A percentile compares a stretch with the other conserved stretches of the same genome.
Conservation (phyloP, 106 monocot species). For the Agapanthus africanus region DNA sequence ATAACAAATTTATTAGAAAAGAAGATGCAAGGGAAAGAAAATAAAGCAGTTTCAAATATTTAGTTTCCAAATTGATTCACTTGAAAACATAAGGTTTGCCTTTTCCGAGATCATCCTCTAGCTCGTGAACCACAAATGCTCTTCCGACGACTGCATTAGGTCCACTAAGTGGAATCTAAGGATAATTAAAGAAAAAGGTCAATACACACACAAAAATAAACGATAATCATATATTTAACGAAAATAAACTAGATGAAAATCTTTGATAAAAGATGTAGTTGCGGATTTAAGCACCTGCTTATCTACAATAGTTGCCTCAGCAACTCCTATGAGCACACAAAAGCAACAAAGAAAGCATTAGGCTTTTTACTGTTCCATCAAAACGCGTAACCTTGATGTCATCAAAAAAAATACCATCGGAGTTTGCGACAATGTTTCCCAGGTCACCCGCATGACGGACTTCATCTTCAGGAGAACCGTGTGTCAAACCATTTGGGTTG, state of each 20-base stretch:
- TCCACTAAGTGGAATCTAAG: conserved; percentile 63
- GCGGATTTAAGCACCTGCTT: conserved; percentile 41
- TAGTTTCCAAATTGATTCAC: not conserved
- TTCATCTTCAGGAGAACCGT: conserved; percentile 72
- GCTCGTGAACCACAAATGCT: conserved; percentile 91
- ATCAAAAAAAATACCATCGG: conserved; percentile 32
- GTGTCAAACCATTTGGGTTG: conserved; percentile 50
- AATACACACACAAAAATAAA: not conserved
- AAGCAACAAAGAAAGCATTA: conserved; percentile 13
- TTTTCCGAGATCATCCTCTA: conserved; percentile 88
- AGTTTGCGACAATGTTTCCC: conserved; percentile 62
- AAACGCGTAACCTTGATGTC: not conserved
- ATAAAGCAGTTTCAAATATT: not conserved
- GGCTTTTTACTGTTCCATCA: not conserved
- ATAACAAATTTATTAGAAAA: conserved; percentile 1
- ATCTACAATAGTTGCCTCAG: conserved; percentile 78
- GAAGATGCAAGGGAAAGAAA: not conserved
- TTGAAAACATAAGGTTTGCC: conserved; percentile 23
- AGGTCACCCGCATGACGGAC: conserved; percentile 82
- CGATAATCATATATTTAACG: too few relatives aligned
- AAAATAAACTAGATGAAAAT: too few relatives aligned
- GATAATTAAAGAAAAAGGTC: not conserved
- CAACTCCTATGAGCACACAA: conserved; percentile 41
- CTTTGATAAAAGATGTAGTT: not conserved
- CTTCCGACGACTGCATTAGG: conserved; percentile 83